Conservation (phyloP, 306 rosid genomes). For the Prunus mume region DNA sequence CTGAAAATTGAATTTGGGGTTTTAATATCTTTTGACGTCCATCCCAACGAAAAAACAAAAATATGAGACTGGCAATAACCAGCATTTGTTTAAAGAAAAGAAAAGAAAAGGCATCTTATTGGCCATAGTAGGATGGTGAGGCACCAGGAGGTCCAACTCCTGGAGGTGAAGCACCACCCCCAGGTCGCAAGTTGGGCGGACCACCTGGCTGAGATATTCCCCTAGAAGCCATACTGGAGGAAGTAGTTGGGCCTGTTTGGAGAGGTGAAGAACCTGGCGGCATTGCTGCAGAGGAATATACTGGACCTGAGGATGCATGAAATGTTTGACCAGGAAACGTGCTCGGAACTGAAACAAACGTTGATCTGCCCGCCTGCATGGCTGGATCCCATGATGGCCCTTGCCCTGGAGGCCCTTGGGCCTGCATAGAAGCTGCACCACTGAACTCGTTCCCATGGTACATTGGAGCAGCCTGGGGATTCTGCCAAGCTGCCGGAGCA, state of each 20-base stretch:
- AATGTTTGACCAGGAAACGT: slow-evolving; percentile 53
- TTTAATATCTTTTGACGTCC: neutral
- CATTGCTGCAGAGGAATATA: slow-evolving; percentile 40
- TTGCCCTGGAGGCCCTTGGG: slow-evolving; percentile 66
- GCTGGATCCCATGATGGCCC: slow-evolving; percentile 69
- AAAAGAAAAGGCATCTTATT: slow-evolving; percentile 26
- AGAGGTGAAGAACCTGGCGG: slow-evolving; percentile 55
- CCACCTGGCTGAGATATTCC: slow-evolving; percentile 37
- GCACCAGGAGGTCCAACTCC: slow-evolving; percentile 36
- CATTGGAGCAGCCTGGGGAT: slow-evolving; percentile 42
- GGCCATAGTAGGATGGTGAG: slow-evolving; percentile 44
- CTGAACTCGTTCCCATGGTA: slow-evolving; percentile 42
- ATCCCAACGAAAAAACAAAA: neutral
- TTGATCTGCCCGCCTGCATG: slow-evolving; percentile 48
- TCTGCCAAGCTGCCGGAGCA: slow-evolving; percentile 47
- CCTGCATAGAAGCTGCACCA: slow-evolving; percentile 33
- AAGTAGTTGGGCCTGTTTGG: slow-evolving; percentile 38
- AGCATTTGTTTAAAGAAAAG: slow-evolving; percentile 1
- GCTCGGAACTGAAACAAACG: slow-evolving; percentile 45
- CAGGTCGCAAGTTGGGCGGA: slow-evolving; percentile 32
- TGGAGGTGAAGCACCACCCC: slow-evolving; percentile 41
- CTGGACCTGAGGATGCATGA: slow-evolving; percentile 42
- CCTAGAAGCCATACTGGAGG: slow-evolving; percentile 37
- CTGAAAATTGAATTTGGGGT: slow-evolving; percentile 11
- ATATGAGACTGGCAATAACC: slow-evolving; percentile 11